Base-by-base conservation (phyloP, 106 monocot genomes). In the Dendrobium nobile region DNA sequence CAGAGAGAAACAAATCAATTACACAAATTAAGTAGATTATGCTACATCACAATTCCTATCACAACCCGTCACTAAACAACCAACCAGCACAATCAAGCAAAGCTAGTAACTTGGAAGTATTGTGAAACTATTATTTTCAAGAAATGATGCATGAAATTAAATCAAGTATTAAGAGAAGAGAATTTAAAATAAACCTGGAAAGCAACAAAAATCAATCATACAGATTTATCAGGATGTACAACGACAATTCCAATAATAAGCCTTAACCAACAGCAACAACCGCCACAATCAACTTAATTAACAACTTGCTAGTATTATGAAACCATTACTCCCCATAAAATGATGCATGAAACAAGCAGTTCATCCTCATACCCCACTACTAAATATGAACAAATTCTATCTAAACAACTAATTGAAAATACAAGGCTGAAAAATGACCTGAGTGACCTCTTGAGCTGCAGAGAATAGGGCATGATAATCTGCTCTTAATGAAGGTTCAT, bases 391-490 rank as follows among this genome's bases (percentile, higher is more conserved):
- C 6, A 61, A 22, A 22, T 70, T 13, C 27, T 31, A 70, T 44
- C 44, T 4, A 43, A 44, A 20, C 16, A 72, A 5, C 37, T 20
- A 42, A 74, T 7, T 19, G 28, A 74, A 42, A 74, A 44, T 44
- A 4, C 11, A 15, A 44, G 51, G 42, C 43, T 43, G 19, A 77
- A 85, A 88, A 7, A 54, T 67, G 47, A 99, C 98, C 94, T 93
- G 92, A 67, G 83, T 43, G 64, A 86, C 81, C 84, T 86, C 89
- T 82, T 95, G 88, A 75, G 83, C 92, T 56, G 92, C 87, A 51
- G 88, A 83, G 67, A 99, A 93, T 54, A 99, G 77, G 20, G 85
- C 82, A 13, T 91, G 92, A 88, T 93, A 99, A 78, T 93, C 91
- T 33, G 87, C 85, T 80, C 98, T 89, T 6, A 95, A 9, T 41